phyloP scores from a whole-genome alignment of 345 rosid species.

The sweet orange (Citrus sinensis) region DNA sequence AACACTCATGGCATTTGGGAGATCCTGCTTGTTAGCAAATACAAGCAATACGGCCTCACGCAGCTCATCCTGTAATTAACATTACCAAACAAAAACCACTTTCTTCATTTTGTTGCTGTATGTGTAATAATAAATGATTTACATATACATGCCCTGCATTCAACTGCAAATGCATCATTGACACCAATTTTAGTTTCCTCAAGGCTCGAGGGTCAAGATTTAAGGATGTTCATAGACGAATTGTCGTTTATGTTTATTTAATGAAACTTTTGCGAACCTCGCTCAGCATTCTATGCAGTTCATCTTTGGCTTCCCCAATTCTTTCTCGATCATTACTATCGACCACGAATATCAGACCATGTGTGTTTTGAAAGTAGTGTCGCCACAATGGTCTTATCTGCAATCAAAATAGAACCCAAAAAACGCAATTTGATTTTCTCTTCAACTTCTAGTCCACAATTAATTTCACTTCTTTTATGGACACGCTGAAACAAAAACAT shows the following conservation, averaged over 20 bases:
- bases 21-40: conserved; percentile 73
- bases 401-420: background rate
- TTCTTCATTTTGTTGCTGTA: background rate
- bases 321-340: conserved; percentile 66
- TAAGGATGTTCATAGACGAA: too few species aligned
- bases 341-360: conserved; percentile 64
- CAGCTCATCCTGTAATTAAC: conserved; percentile 41
- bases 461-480: background rate
- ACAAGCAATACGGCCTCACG: conserved; percentile 51
- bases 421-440: background rate
- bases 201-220: too few species aligned
- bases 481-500: background rate
- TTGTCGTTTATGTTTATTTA: too few species aligned
- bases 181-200: background rate
- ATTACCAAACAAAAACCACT: background rate
- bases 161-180: background rate
- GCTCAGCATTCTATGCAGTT: conserved; percentile 59
- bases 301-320: conserved; percentile 54
- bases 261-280: conserved; percentile 28
- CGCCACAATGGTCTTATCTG: conserved; percentile 68
- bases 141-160: background rate
- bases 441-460: background rate
- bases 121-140: too few species aligned
- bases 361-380: conserved; percentile 65
- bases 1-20: conserved; percentile 57